Evolutionary conservation across 495 filamentous ascomycete species (phyloP).

Genomic region (Penicillium chermesinum): DNA sequence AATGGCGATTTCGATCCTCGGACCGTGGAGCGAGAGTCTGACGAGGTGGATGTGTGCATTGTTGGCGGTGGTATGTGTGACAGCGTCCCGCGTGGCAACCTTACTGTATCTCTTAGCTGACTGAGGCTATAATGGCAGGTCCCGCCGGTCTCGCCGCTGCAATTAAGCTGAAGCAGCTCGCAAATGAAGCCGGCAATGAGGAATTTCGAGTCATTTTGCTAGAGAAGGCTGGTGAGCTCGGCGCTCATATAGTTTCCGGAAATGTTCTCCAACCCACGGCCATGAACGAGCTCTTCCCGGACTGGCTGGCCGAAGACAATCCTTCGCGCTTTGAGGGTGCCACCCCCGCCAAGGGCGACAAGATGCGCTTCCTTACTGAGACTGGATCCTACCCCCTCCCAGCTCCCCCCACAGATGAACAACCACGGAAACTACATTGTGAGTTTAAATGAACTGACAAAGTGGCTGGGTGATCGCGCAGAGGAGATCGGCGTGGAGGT

Average conservation of each 20-base stretch:
- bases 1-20: slow-evolving; percentile 68
- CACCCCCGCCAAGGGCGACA: slow-evolving; percentile 76
- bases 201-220: slow-evolving; percentile 89
- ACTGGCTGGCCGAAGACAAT: slow-evolving; percentile 88
- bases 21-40: slow-evolving; percentile 75
- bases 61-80: slow-evolving; percentile 71
- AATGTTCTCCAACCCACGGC: slow-evolving; percentile 91
- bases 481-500: slow-evolving; percentile 98
- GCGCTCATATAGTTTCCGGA: slow-evolving; percentile 91
- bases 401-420: slow-evolving; percentile 92
- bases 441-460: slow-evolving; percentile 86
- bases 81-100: slow-evolving; percentile 1
- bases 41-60: slow-evolving; percentile 95
- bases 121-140: slow-evolving; percentile 22
- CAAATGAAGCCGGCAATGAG: slow-evolving; percentile 92
- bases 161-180: slow-evolving; percentile 92
- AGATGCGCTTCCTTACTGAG: slow-evolving; percentile 94
- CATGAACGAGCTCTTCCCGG: slow-evolving; percentile 84
- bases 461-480: slow-evolving; percentile 91
- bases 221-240: slow-evolving; percentile 93
- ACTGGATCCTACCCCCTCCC: slow-evolving; percentile 72
- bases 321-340: slow-evolving; percentile 75
- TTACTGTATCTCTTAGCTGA: slow-evolving; percentile 10
- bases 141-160: slow-evolving; percentile 89
- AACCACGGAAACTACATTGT: slow-evolving; percentile 98